These are phyloP conservation scores for Marsdenia floribunda DNA, from an alignment of 257 asterid species.

Conservation along the genomic window DNA sequence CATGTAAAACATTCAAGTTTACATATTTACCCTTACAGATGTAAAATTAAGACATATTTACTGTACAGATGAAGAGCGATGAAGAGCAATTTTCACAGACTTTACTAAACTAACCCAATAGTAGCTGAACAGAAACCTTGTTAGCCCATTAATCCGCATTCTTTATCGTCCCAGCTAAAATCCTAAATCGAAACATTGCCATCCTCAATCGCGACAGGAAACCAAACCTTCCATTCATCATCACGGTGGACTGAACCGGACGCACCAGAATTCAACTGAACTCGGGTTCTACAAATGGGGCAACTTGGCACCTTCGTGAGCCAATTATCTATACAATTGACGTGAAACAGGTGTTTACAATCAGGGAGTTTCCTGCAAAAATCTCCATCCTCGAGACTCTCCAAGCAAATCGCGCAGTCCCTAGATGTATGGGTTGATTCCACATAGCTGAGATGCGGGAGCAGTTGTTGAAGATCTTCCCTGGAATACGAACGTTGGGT, in stretches of 20 bases:
- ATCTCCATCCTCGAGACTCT: conserved; percentile 56
- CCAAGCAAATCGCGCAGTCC: conserved; percentile 87
- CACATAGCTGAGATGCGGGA: conserved; percentile 36
- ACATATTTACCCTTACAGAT: not conserved
- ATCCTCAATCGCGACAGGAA: conserved; percentile 43
- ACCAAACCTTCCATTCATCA: conserved; percentile 64
- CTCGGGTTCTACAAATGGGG: conserved; percentile 75
- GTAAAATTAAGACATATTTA: not conserved
- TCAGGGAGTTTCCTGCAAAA: conserved; percentile 50
- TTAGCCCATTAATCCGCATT: not conserved
- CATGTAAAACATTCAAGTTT: not conserved
- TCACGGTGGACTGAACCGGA: conserved; percentile 22
- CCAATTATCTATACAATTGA: conserved; percentile 73
- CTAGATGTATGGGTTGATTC: conserved; percentile 24
- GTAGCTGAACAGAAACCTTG: not conserved
- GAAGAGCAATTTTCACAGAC: not conserved
- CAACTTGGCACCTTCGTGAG: conserved; percentile 60
- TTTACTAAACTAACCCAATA: conserved; percentile 6
- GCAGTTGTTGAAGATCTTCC: conserved; percentile 13
- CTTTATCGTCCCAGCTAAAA: conserved; percentile 6
- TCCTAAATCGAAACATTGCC: conserved; percentile 15
- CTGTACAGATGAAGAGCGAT: not conserved
- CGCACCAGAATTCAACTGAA: conserved; percentile 34
- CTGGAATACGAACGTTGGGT: not conserved
- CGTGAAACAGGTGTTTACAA: conserved; percentile 71